A percentile compares a stretch with the other conserved stretches of the same genome.
Conservation (phyloP, 768 basidiomycete genomes). For the Coprinopsis sp. region DNA sequence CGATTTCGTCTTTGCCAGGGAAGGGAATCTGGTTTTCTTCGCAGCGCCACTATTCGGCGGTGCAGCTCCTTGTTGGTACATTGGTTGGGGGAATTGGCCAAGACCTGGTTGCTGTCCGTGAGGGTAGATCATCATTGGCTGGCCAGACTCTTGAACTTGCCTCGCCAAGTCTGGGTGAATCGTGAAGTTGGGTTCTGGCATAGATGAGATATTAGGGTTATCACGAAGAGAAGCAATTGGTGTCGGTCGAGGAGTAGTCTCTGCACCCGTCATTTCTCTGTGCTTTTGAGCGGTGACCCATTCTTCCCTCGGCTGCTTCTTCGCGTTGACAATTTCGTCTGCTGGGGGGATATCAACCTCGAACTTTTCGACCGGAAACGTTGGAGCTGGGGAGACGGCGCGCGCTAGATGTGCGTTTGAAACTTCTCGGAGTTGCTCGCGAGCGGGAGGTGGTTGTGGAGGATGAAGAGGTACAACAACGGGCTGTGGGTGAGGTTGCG, state of each 20-base stretch:
- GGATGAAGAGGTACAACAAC: background rate
- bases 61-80: slow-evolving; percentile 12
- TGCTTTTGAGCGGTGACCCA: slow-evolving; percentile 38
- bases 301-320: slow-evolving; percentile 20
- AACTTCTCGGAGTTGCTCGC: slow-evolving; percentile 3
- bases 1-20: slow-evolving; percentile 26
- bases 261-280: slow-evolving; percentile 20
- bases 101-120: slow-evolving; percentile 10
- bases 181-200: background rate
- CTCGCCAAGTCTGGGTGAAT: background rate
- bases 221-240: background rate
- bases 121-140: slow-evolving; percentile 6
- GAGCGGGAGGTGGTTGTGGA: background rate
- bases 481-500: background rate
- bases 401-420: slow-evolving; percentile 5
- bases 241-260: slow-evolving; percentile 9
- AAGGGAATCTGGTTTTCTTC: slow-evolving; percentile 17
- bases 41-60: slow-evolving; percentile 19
- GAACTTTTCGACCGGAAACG: slow-evolving; percentile 24
- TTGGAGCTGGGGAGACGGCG: slow-evolving; percentile 19
- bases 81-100: slow-evolving; percentile 3
- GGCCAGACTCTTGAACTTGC: background rate
- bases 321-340: slow-evolving; percentile 17
- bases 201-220: background rate
- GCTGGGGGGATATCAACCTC: slow-evolving; percentile 29